A percentile compares a stretch with the other conserved stretches of the same genome.
Conservation (phyloP, 768 basidiomycete genomes). For the Rubroboletus pulcherrimus region DNA sequence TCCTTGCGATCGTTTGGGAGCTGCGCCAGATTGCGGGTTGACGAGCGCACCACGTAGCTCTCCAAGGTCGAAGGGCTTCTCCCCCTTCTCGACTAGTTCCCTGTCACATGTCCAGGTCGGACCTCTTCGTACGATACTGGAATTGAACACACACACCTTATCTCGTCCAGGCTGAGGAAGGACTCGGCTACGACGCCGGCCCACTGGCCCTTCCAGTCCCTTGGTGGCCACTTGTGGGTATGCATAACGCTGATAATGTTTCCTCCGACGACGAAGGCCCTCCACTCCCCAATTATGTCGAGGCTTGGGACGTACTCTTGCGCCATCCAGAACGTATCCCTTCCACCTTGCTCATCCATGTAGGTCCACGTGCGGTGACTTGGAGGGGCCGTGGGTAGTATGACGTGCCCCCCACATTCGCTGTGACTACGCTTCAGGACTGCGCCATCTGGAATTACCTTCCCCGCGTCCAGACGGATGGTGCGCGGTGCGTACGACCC, state of each 20-base stretch:
- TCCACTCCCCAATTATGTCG: background rate
- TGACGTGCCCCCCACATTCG: background rate
- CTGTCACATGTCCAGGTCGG: too few species aligned
- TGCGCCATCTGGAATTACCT: too few species aligned
- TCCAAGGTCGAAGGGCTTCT: too few species aligned
- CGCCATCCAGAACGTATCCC: background rate
- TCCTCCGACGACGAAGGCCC: background rate
- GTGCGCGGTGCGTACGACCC: too few species aligned
- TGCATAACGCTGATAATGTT: background rate
- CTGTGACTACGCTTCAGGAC: background rate
- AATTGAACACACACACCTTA: background rate
- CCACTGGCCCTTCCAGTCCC: background rate
- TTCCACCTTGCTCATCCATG: background rate
- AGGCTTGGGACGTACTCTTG: too few species aligned
- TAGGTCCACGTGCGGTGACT: background rate
- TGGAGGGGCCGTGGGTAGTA: background rate
- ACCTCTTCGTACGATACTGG: too few species aligned
- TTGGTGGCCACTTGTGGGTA: background rate
- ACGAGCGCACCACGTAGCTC: too few species aligned
- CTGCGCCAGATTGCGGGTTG: too few species aligned
- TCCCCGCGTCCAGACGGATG: too few species aligned
- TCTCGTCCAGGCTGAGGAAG: background rate
- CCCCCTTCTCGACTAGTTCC: too few species aligned
- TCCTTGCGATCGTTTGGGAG: background rate
- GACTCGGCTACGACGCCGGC: fast-evolving